These are phyloP conservation scores for Coemansia reversa DNA, from an alignment of 192 early-diverging fungal genomes.

Conservation along the genomic window DNA sequence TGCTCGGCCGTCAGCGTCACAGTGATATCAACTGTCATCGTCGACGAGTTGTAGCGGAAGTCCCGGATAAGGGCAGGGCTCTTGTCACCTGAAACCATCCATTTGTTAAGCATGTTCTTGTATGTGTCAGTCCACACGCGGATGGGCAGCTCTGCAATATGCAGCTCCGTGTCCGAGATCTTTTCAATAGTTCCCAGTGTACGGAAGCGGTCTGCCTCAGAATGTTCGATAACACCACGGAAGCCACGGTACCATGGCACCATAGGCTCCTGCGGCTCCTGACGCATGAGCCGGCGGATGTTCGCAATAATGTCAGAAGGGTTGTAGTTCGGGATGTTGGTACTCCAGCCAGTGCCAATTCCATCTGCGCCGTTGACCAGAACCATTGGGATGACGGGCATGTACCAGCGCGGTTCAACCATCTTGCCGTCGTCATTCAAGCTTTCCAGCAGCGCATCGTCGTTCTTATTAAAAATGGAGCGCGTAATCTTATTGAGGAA, in stretches of 20 bases:
- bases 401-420: slow-evolving; percentile 95
- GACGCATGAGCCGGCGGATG: slow-evolving; percentile 74
- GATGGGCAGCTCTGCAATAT: slow-evolving; percentile 89
- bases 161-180: slow-evolving; percentile 70
- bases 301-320: slow-evolving; percentile 88
- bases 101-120: slow-evolving; percentile 80
- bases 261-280: slow-evolving; percentile 70
- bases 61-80: slow-evolving; percentile 60
- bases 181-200: slow-evolving; percentile 69
- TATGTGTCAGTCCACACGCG: slow-evolving; percentile 85
- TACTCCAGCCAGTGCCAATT: slow-evolving; percentile 93
- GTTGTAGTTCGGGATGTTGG: slow-evolving; percentile 80
- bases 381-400: slow-evolving; percentile 92
- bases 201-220: slow-evolving; percentile 60
- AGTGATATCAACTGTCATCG: slow-evolving; percentile 48
- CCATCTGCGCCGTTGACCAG: slow-evolving; percentile 92
- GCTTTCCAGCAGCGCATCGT: slow-evolving; percentile 80
- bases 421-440: slow-evolving; percentile 84
- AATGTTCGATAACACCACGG: slow-evolving; percentile 70
- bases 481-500: slow-evolving; percentile 70
- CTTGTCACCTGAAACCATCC: slow-evolving; percentile 75
- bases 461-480: slow-evolving; percentile 72
- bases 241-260: slow-evolving; percentile 95
- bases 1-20: slow-evolving; percentile 58
- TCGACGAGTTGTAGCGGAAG: slow-evolving; percentile 56